Evolutionary conservation across 225 moss, liverwort and hornwort genomes (phyloP), one percentile per base, ranked within the genome.

Genomic region (Pseudisothecium myosuroides): DNA sequence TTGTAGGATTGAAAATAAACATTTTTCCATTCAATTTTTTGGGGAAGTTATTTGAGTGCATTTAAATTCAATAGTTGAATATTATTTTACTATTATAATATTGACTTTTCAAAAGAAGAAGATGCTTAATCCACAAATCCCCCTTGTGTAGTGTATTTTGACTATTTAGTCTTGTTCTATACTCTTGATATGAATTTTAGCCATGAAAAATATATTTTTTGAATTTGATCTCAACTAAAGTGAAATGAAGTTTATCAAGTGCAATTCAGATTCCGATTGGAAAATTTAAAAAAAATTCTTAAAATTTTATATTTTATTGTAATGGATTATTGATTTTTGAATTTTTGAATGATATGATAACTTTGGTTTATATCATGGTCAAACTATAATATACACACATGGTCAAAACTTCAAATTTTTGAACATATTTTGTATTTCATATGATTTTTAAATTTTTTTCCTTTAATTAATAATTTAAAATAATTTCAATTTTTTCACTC

Each of bases 21-120:
- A 11, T 18, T 31, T 74, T 41, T 47, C 31, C 28, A 49, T 49
- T 49, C 5, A 16, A 7, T 17, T 6, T 29, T 11, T 11, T 6
- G 2, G 2, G 29, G 1, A 5, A 32, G 2, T 18, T 75, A 4
- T 7, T 18, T 49, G 3, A 18, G 1, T 18, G 19, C 19, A 31
- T 49, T 19, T 49, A 12, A 31, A 18, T 49, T 75, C 19, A 49
- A 32, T 75, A 19, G 7, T 19, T 32, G 19, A 0, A 32, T 49
- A 18, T 17, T 75, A 7, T 1, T 11, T 49, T 7, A 49, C 6
- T 49, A 31, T 19, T 31, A 1, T 6, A 16, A 26, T 17, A 28
- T 43, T 43, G 5, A 27, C 10, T 39, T 69, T 39, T 39, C 2
- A 23, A 39, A 39, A 68, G 20, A 21, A 66, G 1, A n/a, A 68